These are phyloP conservation scores for Lentinula novae-zelandiae DNA, from an alignment of 1,284 basidiomycete genomes.

Conservation along the genomic window DNA sequence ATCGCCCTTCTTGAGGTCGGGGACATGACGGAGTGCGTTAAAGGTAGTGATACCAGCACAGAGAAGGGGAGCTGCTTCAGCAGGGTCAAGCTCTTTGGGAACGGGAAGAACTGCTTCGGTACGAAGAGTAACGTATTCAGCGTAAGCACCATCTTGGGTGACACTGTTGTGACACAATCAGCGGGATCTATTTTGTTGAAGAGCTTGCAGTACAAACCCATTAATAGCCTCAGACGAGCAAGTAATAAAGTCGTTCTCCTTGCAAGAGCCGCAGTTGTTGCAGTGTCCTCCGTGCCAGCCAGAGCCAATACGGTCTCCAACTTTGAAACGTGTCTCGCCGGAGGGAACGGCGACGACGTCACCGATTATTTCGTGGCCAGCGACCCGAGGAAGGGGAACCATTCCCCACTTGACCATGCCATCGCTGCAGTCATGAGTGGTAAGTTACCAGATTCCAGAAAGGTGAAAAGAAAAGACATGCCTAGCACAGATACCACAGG, in stretches of 20 bases:
- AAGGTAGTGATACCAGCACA: constrained; percentile 3
- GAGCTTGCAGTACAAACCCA: not conserved
- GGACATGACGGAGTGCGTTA: not conserved
- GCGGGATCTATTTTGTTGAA: not conserved
- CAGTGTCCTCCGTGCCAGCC: constrained; percentile 5
- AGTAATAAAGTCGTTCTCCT: constrained; percentile 1
- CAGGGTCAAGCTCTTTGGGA: not conserved
- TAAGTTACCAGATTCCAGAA: not conserved
- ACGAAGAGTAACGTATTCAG: constrained; percentile 4
- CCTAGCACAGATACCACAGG: constrained; percentile 5
- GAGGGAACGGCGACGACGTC: not conserved
- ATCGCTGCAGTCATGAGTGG: not conserved
- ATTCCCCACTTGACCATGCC: not conserved
- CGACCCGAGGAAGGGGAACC: not conserved
- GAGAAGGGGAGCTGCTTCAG: constrained; percentile 3
- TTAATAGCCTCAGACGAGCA: not conserved
- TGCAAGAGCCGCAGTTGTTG: not conserved
- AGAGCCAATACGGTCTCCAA: constrained; percentile 1
- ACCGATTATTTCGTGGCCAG: constrained; percentile 1
- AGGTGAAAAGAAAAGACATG: not conserved
- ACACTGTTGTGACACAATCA: not conserved
- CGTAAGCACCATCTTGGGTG: constrained; percentile 2
- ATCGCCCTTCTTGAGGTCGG: constrained; percentile 1
- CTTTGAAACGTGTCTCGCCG: not conserved
- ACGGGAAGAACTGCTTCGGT: constrained; percentile 2